Percentiles rank a stretch among this genome's conserved stretches.
Conservation (phyloP, 306 rosid genomes). For the Gillenia trifoliata region DNA sequence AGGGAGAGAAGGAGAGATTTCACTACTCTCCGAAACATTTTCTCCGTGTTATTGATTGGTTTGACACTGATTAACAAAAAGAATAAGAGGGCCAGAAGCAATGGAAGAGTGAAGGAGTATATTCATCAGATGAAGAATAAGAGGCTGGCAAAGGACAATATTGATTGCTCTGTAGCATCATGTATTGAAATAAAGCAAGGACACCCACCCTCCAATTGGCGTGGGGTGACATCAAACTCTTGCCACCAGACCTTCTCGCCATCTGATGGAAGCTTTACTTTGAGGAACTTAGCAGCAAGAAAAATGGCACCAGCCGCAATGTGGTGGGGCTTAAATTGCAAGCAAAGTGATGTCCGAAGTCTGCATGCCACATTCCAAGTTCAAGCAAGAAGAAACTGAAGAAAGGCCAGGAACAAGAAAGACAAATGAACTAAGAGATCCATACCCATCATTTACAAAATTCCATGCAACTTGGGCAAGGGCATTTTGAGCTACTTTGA, state of each 20-base stretch:
- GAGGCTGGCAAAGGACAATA: slow-evolving; percentile 10
- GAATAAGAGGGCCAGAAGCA: not conserved
- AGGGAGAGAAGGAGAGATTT: not conserved
- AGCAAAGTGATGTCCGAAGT: slow-evolving; percentile 97
- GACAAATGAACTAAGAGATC: slow-evolving; percentile 30
- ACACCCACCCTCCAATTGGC: slow-evolving; percentile 99
- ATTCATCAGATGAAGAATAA: slow-evolving; percentile 8
- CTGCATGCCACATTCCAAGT: slow-evolving; percentile 74
- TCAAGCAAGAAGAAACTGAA: slow-evolving; percentile 53
- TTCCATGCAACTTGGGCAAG: slow-evolving; percentile 99
- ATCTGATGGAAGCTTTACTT: slow-evolving; percentile 96
- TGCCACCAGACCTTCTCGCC: slow-evolving; percentile 99
- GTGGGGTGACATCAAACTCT: slow-evolving; percentile 99
- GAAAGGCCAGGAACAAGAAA: slow-evolving; percentile 40
- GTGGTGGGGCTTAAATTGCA: slow-evolving; percentile 99
- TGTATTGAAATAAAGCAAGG: slow-evolving; percentile 37
- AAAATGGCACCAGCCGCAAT: slow-evolving; percentile 99
- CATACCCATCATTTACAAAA: slow-evolving; percentile 98
- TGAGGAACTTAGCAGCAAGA: slow-evolving; percentile 98
- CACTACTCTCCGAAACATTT: not conserved
- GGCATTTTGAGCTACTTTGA: slow-evolving; percentile 99
- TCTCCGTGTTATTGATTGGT: not conserved
- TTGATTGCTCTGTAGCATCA: slow-evolving; percentile 4
- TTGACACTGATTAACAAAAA: not conserved
- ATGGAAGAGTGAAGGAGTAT: not conserved